phyloP scores from a whole-genome alignment of 2,329 filamentous ascomycete species.

The Trichoderma atroviride region DNA sequence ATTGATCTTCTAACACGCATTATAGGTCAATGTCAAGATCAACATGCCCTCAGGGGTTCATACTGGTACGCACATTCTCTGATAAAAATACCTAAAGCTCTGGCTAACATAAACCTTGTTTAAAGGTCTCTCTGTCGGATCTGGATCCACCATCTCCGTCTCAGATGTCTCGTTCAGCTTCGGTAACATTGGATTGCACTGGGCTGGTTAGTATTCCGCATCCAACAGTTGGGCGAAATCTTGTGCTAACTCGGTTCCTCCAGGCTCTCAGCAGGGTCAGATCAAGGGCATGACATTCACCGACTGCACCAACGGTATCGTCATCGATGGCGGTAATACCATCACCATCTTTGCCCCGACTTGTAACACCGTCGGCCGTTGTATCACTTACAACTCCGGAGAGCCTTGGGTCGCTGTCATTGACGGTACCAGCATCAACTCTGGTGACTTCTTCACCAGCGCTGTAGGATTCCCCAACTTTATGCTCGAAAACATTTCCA shows the following conservation, averaged over 20 bases:
- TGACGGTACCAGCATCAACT: conserved; percentile 23
- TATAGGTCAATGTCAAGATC: conserved; percentile 29
- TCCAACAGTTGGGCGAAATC: too few species aligned
- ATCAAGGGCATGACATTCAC: conserved; percentile 26
- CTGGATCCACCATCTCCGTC: conserved; percentile 30
- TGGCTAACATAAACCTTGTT: not conserved
- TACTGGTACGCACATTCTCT: conserved; percentile 25
- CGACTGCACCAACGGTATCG: conserved; percentile 18
- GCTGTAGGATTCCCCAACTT: conserved; percentile 18
- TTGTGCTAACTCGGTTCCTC: not conserved
- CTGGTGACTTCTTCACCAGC: conserved; percentile 26
- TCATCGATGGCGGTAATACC: conserved; percentile 21
- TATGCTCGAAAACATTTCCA: conserved; percentile 30
- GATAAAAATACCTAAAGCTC: too few species aligned
- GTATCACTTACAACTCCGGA: conserved; percentile 22
- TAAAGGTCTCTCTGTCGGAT: conserved; percentile 22
- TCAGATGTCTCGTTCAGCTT: conserved; percentile 30
- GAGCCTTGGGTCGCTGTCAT: conserved; percentile 25
- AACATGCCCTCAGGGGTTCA: conserved; percentile 28
- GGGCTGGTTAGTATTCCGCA: conserved; percentile 25
- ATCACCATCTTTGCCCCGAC: conserved; percentile 24
- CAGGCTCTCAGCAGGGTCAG: conserved; percentile 26
- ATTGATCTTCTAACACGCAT: not conserved
- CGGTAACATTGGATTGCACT: conserved; percentile 31
- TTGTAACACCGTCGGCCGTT: conserved; percentile 25